phyloP scores from a whole-genome alignment of 768 basidiomycete species.

The Rhizopogon salebrosus region DNA sequence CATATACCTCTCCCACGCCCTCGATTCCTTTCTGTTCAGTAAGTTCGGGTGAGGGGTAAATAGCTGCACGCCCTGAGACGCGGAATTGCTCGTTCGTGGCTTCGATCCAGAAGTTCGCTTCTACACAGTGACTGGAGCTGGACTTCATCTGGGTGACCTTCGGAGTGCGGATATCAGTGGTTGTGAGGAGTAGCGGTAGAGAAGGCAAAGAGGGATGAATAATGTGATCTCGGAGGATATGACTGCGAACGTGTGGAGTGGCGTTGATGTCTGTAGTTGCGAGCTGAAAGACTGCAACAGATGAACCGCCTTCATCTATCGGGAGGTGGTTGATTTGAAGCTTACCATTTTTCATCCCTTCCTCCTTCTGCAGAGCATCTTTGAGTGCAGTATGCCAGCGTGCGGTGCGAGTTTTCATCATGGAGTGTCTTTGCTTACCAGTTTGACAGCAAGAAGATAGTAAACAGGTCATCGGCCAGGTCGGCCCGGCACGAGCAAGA shows the following conservation, averaged over 20 bases:
- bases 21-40: slow-evolving; percentile 13
- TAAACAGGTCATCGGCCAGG: no score
- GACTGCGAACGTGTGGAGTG: slow-evolving; percentile 60
- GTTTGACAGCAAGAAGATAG: no score
- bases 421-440: no score
- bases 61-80: slow-evolving; percentile 48
- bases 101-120: slow-evolving; percentile 73
- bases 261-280: slow-evolving; percentile 22
- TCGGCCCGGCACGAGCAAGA: no score
- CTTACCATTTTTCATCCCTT: slow-evolving; percentile 27
- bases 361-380: slow-evolving; percentile 35
- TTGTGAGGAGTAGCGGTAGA: slow-evolving; percentile 57
- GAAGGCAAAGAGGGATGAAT: slow-evolving; percentile 34
- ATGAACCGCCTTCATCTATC: not conserved
- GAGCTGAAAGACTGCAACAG: slow-evolving; percentile 50
- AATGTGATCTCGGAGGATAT: slow-evolving; percentile 57
- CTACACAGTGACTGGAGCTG: slow-evolving; percentile 36
- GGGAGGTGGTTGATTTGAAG: not conserved
- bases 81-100: slow-evolving; percentile 71
- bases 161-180: slow-evolving; percentile 69
- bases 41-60: slow-evolving; percentile 32
- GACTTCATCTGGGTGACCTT: slow-evolving; percentile 57
- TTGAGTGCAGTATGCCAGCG: slow-evolving; percentile 46
- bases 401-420: slow-evolving; percentile 22
- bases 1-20: slow-evolving; percentile 19